These are phyloP conservation scores for Discostella stelligera DNA, from an alignment of 352 stramenopile species.

Conservation along the genomic window DNA sequence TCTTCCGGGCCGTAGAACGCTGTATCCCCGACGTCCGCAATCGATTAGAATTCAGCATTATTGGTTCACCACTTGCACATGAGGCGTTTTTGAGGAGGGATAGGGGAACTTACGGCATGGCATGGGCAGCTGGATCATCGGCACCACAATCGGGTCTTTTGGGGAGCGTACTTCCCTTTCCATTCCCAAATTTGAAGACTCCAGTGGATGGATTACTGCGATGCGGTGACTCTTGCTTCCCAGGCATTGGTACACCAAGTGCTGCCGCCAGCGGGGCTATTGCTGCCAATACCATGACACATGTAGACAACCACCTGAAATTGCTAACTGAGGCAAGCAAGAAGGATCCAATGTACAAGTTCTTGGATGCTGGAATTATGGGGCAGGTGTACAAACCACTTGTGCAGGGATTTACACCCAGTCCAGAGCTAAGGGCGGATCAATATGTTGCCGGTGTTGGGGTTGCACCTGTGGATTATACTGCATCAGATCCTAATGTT, in stretches of 20 bases:
- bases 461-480: slow-evolving; percentile 44
- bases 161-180: slow-evolving; percentile 75
- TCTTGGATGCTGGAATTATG: slow-evolving; percentile 79
- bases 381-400: slow-evolving; percentile 78
- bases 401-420: slow-evolving; percentile 77
- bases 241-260: slow-evolving; percentile 80
- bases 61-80: slow-evolving; percentile 80
- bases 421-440: slow-evolving; percentile 70
- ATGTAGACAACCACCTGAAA: slow-evolving; percentile 79
- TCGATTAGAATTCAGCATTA: slow-evolving; percentile 80
- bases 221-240: slow-evolving; percentile 84
- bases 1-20: slow-evolving; percentile 77
- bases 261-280: slow-evolving; percentile 80
- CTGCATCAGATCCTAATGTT: slow-evolving; percentile 42
- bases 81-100: slow-evolving; percentile 82
- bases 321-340: slow-evolving; percentile 73
- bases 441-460: slow-evolving; percentile 32
- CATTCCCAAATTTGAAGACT: slow-evolving; percentile 83
- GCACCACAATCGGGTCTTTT: slow-evolving; percentile 78
- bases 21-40: slow-evolving; percentile 81
- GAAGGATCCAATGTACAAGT: slow-evolving; percentile 81
- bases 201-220: slow-evolving; percentile 79
- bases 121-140: slow-evolving; percentile 80
- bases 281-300: slow-evolving; percentile 78
- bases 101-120: slow-evolving; percentile 81